Base-by-base conservation (phyloP, 1,284 basidiomycete species). In the Hypsizygus ulmarius region DNA sequence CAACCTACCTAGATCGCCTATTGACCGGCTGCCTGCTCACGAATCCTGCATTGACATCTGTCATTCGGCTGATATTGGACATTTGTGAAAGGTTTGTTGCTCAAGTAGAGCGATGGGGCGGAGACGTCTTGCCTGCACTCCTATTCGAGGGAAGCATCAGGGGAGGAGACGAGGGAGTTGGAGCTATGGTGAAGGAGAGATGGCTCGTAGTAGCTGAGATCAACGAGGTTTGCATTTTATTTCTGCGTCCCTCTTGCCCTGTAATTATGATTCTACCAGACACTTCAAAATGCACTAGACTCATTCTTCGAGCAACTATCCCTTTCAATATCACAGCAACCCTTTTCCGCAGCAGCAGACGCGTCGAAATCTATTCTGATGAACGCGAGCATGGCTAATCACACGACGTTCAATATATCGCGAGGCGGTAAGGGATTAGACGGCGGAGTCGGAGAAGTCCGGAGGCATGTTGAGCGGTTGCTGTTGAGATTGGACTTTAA, bases 101-200 rank as follows among this genome's bases (percentile, higher is more conserved):
- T 6, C 80, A 90, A 50, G 80, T 94, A 0, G 92, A 94, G 65
- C 71, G 91, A 39, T 96, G 93, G 93, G 90, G 90, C n/a, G 93
- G 91, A 0, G 91, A 95, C 60, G 81, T 95, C 2, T 70, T 95
- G 1, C 93, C 93, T 8, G 88, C 86, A 0, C 71, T 94, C 35
- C 67, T 94, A 33, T 84, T 83, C 52, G 91, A 93, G 58, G 89
- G 87, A 18, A 88, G 84, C 59, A 62, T 87, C 39, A 71, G 73
- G 27, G 77, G 77, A 11, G 78, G 71, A 2, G 71, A 68, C 12
- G 75, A 78, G 45, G 73, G 74, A 47, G 79, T 90, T 7, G 88
- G 84, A 3, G 70, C 70, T 33, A 73, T 85, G 75, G 87, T 93
- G 0, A 73, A 75, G 54, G 85, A 91, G 58, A 76, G 91, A 39